Evolutionary conservation across 2,329 filamentous ascomycete species (phyloP), one percentile per base, ranked within the genome.

Genomic region (Botrytis porri): DNA sequence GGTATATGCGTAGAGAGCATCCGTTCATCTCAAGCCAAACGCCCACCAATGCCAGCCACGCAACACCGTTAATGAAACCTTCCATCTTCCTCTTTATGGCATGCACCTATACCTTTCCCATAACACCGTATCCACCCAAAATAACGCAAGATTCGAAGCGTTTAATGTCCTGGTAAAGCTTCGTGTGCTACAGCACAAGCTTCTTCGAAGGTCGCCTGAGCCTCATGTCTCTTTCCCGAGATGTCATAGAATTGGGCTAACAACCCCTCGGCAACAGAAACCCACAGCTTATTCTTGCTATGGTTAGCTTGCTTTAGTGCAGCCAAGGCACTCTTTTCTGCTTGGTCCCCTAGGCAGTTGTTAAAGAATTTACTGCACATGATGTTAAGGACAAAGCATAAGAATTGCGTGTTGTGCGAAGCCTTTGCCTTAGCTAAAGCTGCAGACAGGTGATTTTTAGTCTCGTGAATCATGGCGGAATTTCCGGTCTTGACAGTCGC

Each of bases 381-480:
- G 76, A 96, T 90, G 77, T 90, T 94, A 74, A 98, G 88, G 9
- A 92, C 90, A 76, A 98, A 92, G 65, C 91, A 91, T n/a, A 94
- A 87, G 71, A 95, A 91, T 76, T 97, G 92, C 43, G 89, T 89
- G 80, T 97, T 97, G 71, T 86, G 86, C 14, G 92, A 90, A 12
- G 85, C 84, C 76, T 91, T 91, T 20, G 93, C 91, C 4, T 89
- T 88, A 57, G 87, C 86, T 60, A 97, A 86, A 3, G 94, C 92
- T 57, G 87, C 86, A 74, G 93, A 90, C 71, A 98, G 90, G 78
- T 92, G 89, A 59, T 91, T 88, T 82, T 97, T 98, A 72, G 92
- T 90, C 75, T 92, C 88, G 74, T 93, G 90, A 75, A 96, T 91
- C 39, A 91, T 88, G 67, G 85, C 88, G 77, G 83, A 88, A 80